Evolutionary conservation across 2,329 filamentous ascomycete species (phyloP).

Genomic region (Phoma sp.): DNA sequence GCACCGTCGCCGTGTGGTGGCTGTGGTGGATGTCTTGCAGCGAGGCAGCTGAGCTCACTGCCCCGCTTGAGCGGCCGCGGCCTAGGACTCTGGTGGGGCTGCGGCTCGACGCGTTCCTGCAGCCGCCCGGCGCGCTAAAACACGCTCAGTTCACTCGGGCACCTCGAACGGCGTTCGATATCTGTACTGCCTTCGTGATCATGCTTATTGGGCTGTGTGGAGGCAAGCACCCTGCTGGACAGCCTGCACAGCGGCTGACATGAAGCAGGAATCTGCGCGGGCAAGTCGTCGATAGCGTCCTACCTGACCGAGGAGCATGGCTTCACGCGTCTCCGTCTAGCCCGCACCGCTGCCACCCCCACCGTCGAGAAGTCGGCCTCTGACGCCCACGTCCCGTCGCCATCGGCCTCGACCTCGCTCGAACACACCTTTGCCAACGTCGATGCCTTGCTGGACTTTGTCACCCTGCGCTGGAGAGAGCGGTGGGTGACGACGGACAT

Average conservation of each 20-base stretch:
- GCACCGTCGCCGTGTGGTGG: conserved; percentile 23
- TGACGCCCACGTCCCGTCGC: conserved; percentile 35
- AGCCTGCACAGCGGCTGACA: conserved; percentile 21
- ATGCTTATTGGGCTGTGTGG: conserved; percentile 80
- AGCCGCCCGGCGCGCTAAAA: conserved; percentile 23
- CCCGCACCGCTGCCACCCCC: conserved; percentile 47
- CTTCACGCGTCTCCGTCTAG: conserved; percentile 76
- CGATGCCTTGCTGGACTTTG: conserved; percentile 78
- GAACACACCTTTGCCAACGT: conserved; percentile 57
- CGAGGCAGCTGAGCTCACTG: conserved; percentile 8
- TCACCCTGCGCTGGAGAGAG: conserved; percentile 82
- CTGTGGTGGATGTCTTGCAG: conserved; percentile 32
- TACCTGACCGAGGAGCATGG: conserved; percentile 85
- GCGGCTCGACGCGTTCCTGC: conserved; percentile 36
- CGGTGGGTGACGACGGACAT: conserved; percentile 89
- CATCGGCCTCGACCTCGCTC: conserved; percentile 24
- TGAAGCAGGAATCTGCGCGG: conserved; percentile 81
- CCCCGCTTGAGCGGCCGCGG: neutral
- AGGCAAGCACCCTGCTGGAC: conserved; percentile 32
- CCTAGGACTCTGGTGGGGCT: conserved; percentile 22
- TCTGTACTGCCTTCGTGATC: neutral
- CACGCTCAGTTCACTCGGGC: conserved; percentile 3
- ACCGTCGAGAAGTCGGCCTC: conserved; percentile 50
- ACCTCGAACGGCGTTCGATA: too few species aligned
- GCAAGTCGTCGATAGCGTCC: conserved; percentile 87